Evolutionary conservation across 805 yeast genomes (phyloP).

Genomic region (Starmerella apicola): DNA sequence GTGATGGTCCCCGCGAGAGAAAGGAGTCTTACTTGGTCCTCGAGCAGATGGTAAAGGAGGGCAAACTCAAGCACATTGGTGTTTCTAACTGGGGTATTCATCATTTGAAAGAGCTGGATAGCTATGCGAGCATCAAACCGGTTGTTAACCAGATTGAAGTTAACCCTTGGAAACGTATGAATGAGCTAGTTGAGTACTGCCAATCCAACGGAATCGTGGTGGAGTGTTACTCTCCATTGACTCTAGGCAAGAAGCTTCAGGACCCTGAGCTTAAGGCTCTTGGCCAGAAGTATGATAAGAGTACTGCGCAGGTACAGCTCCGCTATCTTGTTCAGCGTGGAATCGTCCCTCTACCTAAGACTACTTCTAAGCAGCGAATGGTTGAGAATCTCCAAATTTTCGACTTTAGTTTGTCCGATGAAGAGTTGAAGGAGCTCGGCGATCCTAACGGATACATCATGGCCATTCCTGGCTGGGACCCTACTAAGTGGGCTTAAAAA

Average conservation of each 20-base stretch:
- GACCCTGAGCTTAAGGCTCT: constrained; percentile 28
- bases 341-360: constrained; percentile 60
- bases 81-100: constrained; percentile 51
- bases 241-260: constrained; percentile 45
- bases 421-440: constrained; percentile 25
- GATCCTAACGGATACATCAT: constrained; percentile 24
- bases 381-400: constrained; percentile 43
- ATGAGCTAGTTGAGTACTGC: constrained; percentile 51
- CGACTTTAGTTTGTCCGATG: constrained; percentile 30
- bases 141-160: constrained; percentile 74
- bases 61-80: constrained; percentile 43
- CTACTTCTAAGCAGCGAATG: constrained; percentile 46
- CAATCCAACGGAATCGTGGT: constrained; percentile 42
- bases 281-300: constrained; percentile 31
- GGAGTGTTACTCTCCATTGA: constrained; percentile 74
- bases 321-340: constrained; percentile 41
- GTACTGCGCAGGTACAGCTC: constrained; percentile 37
- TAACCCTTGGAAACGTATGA: constrained; percentile 69
- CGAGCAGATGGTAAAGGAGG: constrained; percentile 42
- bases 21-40: constrained; percentile 43
- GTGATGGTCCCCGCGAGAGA: constrained; percentile 24
- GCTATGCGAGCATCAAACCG: constrained; percentile 31
- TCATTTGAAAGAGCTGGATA: constrained; percentile 44
- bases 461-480: constrained; percentile 29
- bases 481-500: constrained; percentile 22